Conservation (phyloP, 176 grass and related monocot species). For the Tillandsia fasciculata region DNA sequence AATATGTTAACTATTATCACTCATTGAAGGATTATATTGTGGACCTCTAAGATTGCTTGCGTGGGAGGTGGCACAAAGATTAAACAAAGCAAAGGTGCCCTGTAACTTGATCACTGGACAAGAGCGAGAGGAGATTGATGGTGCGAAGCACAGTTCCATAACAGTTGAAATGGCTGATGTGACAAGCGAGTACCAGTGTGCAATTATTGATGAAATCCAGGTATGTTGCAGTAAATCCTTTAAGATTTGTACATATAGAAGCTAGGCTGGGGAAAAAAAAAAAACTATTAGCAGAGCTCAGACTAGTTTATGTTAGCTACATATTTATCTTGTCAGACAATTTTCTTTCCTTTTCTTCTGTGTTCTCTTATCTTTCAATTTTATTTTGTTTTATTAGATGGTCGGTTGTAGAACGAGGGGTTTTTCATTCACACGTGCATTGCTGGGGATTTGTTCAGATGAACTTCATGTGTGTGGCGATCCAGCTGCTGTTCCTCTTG, state of each 20-base stretch:
- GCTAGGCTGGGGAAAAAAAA: neutral
- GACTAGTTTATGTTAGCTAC: too few species aligned
- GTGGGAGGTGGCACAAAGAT: constrained; percentile 72
- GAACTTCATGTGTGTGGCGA: constrained; percentile 98
- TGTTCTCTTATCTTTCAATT: neutral
- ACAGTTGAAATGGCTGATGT: constrained; percentile 93
- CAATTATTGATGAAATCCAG: constrained; percentile 99
- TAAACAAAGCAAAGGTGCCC: constrained; percentile 72
- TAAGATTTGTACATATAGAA: neutral
- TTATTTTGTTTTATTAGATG: constrained; percentile 51
- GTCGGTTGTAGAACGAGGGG: constrained; percentile 86
- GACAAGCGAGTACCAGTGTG: constrained; percentile 67
- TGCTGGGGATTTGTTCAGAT: constrained; percentile 87
- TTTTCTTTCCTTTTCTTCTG: neutral
- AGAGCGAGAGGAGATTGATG: constrained; percentile 77
- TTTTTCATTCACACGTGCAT: constrained; percentile 83
- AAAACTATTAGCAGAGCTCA: too few species aligned
- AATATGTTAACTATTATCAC: constrained; percentile 11
- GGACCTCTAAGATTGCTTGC: constrained; percentile 91
- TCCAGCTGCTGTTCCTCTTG: constrained; percentile 84
- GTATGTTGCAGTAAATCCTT: constrained; percentile 30
- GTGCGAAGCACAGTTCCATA: constrained; percentile 78
- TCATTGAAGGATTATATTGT: constrained; percentile 77
- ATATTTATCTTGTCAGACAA: neutral
- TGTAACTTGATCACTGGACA: constrained; percentile 95